Conservation (phyloP, 179 eudicot species). For the Nepenthes alata region DNA sequence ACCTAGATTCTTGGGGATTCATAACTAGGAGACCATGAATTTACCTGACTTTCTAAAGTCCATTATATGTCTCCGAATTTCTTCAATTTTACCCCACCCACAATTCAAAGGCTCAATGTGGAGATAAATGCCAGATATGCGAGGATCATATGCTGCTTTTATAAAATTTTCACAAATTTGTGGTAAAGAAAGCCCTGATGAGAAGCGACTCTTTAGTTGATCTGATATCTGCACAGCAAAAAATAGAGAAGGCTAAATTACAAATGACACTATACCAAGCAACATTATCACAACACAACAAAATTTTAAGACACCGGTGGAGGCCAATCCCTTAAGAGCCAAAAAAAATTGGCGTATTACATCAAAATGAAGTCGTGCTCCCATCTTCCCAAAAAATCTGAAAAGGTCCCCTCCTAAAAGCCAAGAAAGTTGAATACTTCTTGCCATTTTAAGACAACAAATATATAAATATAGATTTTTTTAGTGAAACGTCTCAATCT, state of each 20-base stretch:
- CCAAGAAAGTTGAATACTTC: no score
- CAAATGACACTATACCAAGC: background rate
- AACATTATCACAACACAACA: background rate
- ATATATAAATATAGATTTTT: no score
- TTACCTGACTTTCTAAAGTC: slow-evolving; percentile 80
- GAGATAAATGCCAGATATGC: slow-evolving; percentile 75
- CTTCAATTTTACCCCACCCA: slow-evolving; percentile 96
- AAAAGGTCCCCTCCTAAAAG: background rate
- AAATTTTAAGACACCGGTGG: no score
- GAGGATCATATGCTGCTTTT: slow-evolving; percentile 95
- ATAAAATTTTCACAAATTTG: slow-evolving; percentile 82
- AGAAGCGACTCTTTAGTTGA: slow-evolving; percentile 67
- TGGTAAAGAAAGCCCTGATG: slow-evolving; percentile 70
- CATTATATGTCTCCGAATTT: slow-evolving; percentile 79
- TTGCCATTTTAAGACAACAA: no score
- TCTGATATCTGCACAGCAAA: slow-evolving; percentile 52
- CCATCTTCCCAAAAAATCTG: no score
- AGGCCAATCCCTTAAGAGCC: no score
- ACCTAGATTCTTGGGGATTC: background rate
- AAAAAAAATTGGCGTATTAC: no score
- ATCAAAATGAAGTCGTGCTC: no score
- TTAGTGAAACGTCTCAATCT: no score
- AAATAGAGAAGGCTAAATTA: background rate
- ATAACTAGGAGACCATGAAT: background rate
- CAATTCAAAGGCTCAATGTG: slow-evolving; percentile 71